Percentiles rank a stretch among this genome's conserved stretches.
Evolutionary conservation across 805 yeast genomes (phyloP).

Genomic region (Wickerhamomyces xylosicus): DNA sequence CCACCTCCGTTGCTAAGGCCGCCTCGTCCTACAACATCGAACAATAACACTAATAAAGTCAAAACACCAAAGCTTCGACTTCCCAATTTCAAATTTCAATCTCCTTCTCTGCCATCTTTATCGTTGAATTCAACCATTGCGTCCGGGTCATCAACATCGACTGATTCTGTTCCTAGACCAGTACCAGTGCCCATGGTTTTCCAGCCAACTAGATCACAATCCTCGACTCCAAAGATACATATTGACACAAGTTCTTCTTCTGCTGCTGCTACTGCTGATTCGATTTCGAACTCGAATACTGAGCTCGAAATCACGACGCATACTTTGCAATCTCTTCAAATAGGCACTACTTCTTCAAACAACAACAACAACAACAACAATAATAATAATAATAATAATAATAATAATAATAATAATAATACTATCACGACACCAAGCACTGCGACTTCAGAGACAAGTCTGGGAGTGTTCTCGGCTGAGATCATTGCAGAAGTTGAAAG

Average conservation of each 20-base stretch:
- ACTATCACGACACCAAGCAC: slow-evolving; percentile 22
- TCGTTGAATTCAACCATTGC: too few species aligned
- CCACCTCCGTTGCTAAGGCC: slow-evolving; percentile 21
- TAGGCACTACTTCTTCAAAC: not conserved
- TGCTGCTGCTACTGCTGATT: too few species aligned
- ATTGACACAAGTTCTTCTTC: too few species aligned
- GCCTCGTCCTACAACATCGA: slow-evolving; percentile 33
- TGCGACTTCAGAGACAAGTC: slow-evolving; percentile 17
- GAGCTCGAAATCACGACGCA: not conserved
- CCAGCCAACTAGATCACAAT: too few species aligned
- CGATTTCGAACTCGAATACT: not conserved
- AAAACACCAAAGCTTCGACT: slow-evolving; percentile 35
- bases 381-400: too few species aligned
- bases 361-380: too few species aligned
- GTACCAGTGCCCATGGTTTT: too few species aligned
- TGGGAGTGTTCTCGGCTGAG: slow-evolving; percentile 20
- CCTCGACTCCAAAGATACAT: too few species aligned
- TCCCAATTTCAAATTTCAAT: slow-evolving; percentile 22
- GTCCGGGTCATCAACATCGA: not conserved
- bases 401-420: too few species aligned
- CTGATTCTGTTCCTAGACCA: too few species aligned
- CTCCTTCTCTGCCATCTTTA: not conserved
- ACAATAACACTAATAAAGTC: slow-evolving; percentile 20
- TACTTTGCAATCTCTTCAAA: not conserved
- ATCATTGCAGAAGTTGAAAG: slow-evolving; percentile 19